Conservation (phyloP, 2,329 filamentous ascomycete species). For the Aspergillus sp. region DNA sequence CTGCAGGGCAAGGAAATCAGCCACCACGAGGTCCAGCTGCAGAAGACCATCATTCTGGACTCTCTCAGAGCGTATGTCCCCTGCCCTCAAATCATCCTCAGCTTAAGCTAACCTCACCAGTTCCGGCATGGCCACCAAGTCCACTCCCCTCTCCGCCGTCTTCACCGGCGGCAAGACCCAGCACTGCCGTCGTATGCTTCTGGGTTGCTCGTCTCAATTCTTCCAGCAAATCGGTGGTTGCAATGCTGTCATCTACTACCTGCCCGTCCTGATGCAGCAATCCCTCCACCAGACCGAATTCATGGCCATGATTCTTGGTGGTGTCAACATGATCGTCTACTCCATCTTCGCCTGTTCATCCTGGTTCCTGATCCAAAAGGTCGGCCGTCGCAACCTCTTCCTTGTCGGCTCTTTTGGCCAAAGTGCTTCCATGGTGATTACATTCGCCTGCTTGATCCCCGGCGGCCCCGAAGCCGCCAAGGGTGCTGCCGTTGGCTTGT, state of each 20-base stretch:
- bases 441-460: constrained; percentile 36
- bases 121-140: constrained; percentile 25
- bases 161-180: constrained; percentile 36
- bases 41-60: constrained; percentile 63
- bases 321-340: constrained; percentile 32
- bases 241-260: constrained; percentile 50
- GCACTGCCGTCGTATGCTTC: constrained; percentile 32
- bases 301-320: constrained; percentile 29
- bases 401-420: constrained; percentile 37
- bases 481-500: constrained; percentile 58
- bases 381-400: constrained; percentile 44
- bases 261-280: constrained; percentile 47
- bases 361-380: constrained; percentile 35
- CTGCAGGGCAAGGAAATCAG: constrained; percentile 36
- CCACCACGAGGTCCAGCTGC: constrained; percentile 35
- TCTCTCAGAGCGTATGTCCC: constrained; percentile 48
- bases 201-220: constrained; percentile 35
- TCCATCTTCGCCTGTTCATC: constrained; percentile 29
- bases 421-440: constrained; percentile 36
- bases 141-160: constrained; percentile 25
- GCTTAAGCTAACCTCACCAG: constrained; percentile 30
- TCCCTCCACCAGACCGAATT: constrained; percentile 30
- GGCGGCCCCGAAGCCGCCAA: constrained; percentile 27
- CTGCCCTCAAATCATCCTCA: constrained; percentile 15
- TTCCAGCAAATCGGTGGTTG: constrained; percentile 51